Evolutionary conservation across 345 rosid species (phyloP), one percentile per base, ranked within the genome.

Genomic region (Trapa incisa): DNA sequence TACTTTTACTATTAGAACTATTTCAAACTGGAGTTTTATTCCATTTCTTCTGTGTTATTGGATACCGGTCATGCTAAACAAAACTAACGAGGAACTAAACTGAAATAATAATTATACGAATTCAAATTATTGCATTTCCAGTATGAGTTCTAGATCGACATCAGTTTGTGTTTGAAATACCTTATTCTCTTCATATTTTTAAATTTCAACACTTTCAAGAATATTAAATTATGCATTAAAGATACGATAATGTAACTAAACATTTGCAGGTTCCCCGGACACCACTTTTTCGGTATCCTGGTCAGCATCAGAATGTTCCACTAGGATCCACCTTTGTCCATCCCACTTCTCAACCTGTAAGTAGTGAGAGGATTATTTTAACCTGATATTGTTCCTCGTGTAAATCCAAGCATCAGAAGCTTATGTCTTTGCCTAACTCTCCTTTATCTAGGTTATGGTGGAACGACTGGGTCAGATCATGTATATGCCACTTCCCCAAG

Each of bases 401-500:
- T 43, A 16, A 39, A 32, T 45, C 53, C 52, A 15, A 33, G 37
- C 29, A 66, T 66, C 42, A 48, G 16, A 42, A 14, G 61, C 43
- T 14, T 52, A 48, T 72, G 35, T 13, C 71, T 47, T 43, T 12
- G 72, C 10, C 41, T 73, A 48, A 48, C 36, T 64, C 43, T 62
- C 45, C 67, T 65, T 72, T 42, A 73, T 58, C 52, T 14, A 92
- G 98, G 85, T 87, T 67, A 73, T 86, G 92, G 78, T 83, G 75
- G 86, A 86, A 70, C 87, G 86, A 67, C 9, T 83, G 29, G 92
- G 92, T 60, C 98, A 87, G 79, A 81, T 85, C 69, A 72, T 87
- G 17, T 86, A 79, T 72, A n/a, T 89, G 80, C 91, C 98, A 72
- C 81, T 87, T 78, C 64, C 88, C 67, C 89, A 85, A 75, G 96